Evolutionary conservation across 768 basidiomycete genomes (phyloP).

Genomic region (Auricularia cornea): DNA sequence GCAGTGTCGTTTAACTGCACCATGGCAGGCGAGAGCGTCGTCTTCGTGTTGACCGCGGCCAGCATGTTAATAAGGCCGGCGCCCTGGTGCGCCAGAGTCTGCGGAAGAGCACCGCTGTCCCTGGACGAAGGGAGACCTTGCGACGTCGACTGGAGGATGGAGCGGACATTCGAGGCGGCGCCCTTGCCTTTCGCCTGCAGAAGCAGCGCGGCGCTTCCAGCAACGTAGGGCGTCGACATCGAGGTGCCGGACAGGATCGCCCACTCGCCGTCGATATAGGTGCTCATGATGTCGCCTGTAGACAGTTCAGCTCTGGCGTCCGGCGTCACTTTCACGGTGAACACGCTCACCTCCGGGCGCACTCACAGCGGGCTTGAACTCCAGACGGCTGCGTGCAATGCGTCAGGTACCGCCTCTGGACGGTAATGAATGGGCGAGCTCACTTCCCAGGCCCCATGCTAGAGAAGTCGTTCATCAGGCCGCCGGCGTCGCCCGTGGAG

Average conservation of each 20-base stretch:
- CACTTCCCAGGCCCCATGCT: slow-evolving; percentile 26
- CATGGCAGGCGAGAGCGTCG: background rate
- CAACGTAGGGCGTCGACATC: slow-evolving; percentile 9
- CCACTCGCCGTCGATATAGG: slow-evolving; percentile 9
- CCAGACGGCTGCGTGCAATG: no score
- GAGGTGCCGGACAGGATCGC: slow-evolving; percentile 11
- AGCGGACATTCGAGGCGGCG: background rate
- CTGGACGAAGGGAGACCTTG: background rate
- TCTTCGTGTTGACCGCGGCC: background rate
- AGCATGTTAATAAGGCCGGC: background rate
- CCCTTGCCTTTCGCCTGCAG: slow-evolving; percentile 5
- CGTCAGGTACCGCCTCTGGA: no score
- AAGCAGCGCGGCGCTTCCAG: slow-evolving; percentile 3
- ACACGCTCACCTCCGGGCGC: slow-evolving; percentile 13
- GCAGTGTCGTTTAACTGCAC: background rate
- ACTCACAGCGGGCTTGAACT: slow-evolving; percentile 13
- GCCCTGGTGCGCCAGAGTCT: background rate
- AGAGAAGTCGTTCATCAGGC: slow-evolving; percentile 19
- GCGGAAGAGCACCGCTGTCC: background rate
- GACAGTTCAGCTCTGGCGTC: no score
- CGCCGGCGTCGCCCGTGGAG: slow-evolving; percentile 18
- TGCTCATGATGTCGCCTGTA: slow-evolving; percentile 10
- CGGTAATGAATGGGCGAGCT: slow-evolving; percentile 4
- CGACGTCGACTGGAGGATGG: background rate
- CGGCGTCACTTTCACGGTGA: no score